Percentiles rank a stretch among this genome's conserved stretches.
Evolutionary conservation across 148 eudicot genomes (phyloP).

Genomic region (Chenopodium formosanum): DNA sequence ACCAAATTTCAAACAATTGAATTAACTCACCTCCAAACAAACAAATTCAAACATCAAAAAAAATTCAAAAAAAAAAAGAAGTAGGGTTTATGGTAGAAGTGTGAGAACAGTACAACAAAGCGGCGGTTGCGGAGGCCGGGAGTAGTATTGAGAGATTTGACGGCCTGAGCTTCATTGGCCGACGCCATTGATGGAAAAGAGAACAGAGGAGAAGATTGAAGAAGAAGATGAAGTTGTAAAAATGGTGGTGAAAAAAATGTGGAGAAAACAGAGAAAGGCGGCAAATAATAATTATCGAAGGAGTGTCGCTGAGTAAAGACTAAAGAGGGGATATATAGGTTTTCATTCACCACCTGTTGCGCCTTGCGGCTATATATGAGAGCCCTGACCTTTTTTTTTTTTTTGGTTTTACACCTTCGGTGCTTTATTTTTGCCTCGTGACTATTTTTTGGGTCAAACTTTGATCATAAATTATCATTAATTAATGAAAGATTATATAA

Average conservation of each 20-base stretch:
- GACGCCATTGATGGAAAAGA: constrained; percentile 51
- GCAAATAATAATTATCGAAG: not conserved
- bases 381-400: too few species aligned
- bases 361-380: too few species aligned
- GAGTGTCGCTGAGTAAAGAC: too few species aligned
- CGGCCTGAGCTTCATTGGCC: constrained; percentile 47
- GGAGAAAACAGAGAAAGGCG: not conserved
- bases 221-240: not conserved
- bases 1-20: constrained; percentile 12
- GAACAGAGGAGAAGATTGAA: not conserved
- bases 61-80: not conserved
- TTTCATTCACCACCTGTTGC: too few species aligned
- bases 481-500: too few species aligned
- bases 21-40: not conserved
- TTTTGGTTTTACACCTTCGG: too few species aligned
- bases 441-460: too few species aligned
- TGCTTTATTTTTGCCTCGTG: too few species aligned
- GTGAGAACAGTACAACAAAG: constrained; percentile 46
- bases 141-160: constrained; percentile 58
- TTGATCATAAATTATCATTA: too few species aligned
- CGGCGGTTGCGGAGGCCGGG: constrained; percentile 68
- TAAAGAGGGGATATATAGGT: not conserved
- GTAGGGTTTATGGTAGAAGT: not conserved
- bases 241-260: not conserved
- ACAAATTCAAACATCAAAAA: not conserved